These are phyloP conservation scores for Trichophyton mentagrophytes DNA, from an alignment of 2,329 filamentous ascomycete genomes.

Conservation along the genomic window DNA sequence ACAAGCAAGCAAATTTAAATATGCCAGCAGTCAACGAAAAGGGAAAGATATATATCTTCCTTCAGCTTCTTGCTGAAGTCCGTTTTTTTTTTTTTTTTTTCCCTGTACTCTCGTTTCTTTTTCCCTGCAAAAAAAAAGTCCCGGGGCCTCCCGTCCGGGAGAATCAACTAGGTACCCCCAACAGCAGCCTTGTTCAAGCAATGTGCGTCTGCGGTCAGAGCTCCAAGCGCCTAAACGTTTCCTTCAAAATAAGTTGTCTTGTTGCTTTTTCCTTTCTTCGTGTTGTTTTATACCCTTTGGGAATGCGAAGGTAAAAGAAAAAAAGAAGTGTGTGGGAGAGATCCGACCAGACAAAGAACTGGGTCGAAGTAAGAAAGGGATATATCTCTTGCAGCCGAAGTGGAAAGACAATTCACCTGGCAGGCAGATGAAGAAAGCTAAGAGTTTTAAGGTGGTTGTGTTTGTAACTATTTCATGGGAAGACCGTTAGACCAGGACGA, in stretches of 20 bases:
- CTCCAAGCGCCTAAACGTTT: not conserved
- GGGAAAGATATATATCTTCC: not conserved
- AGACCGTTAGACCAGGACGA: not conserved
- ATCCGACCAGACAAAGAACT: not conserved
- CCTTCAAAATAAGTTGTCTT: not conserved
- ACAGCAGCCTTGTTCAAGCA: not conserved
- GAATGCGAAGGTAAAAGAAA: too few relatives aligned
- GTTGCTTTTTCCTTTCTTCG: not conserved
- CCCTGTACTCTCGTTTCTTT: not conserved
- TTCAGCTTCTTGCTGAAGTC: not conserved
- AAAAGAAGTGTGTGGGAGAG: not conserved
- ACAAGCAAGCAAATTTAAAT: not conserved
- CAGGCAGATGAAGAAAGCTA: not conserved
- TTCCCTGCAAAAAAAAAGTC: not conserved
- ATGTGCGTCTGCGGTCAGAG: not conserved
- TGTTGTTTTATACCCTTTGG: not conserved
- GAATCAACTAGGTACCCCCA: not conserved
- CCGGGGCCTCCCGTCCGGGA: not conserved
- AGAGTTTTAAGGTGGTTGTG: not conserved
- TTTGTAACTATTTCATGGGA: constrained; percentile 1
- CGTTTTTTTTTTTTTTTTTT: not conserved
- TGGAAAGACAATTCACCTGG: not conserved
- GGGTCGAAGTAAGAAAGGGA: not conserved
- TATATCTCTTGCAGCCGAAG: not conserved
- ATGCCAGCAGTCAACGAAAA: not conserved